Evolutionary conservation across 106 monocot genomes (phyloP).

Genomic region (Alisma plantagoaquatica): DNA sequence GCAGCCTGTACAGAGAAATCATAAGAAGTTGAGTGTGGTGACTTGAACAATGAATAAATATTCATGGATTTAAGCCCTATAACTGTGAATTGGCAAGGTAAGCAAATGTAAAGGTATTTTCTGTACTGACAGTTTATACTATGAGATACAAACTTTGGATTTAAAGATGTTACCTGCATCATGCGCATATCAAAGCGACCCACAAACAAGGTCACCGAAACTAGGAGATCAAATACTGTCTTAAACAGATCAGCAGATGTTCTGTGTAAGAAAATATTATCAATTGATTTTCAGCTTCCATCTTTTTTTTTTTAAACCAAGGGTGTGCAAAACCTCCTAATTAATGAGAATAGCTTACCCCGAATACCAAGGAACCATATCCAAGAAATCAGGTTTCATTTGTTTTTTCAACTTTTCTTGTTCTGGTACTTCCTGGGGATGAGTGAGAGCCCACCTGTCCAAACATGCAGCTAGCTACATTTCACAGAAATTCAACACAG

Average conservation of each 20-base stretch:
- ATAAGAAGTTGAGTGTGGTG: too few species aligned
- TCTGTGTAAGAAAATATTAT: constrained; percentile 30
- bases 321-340: neutral
- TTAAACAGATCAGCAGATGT: constrained; percentile 98
- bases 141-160: too few species aligned
- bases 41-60: too few species aligned
- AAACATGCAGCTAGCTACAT: constrained; percentile 4
- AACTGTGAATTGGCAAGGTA: too few species aligned
- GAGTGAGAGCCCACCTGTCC: constrained; percentile 92
- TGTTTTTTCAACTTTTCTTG: constrained; percentile 89
- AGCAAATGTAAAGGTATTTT: too few species aligned
- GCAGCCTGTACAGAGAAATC: too few species aligned
- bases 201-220: constrained; percentile 95
- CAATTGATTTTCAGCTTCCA: neutral
- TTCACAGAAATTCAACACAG: neutral
- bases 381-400: constrained; percentile 96
- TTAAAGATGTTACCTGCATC: constrained; percentile 99
- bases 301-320: neutral
- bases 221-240: constrained; percentile 98
- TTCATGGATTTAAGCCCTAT: too few species aligned
- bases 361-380: constrained; percentile 99
- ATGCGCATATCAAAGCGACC: constrained; percentile 99
- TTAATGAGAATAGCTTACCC: constrained; percentile 42
- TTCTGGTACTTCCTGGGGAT: constrained; percentile 70
- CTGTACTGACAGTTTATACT: too few species aligned